Conservation (phyloP, 495 filamentous ascomycete species). For the Xylaria palmicola region DNA sequence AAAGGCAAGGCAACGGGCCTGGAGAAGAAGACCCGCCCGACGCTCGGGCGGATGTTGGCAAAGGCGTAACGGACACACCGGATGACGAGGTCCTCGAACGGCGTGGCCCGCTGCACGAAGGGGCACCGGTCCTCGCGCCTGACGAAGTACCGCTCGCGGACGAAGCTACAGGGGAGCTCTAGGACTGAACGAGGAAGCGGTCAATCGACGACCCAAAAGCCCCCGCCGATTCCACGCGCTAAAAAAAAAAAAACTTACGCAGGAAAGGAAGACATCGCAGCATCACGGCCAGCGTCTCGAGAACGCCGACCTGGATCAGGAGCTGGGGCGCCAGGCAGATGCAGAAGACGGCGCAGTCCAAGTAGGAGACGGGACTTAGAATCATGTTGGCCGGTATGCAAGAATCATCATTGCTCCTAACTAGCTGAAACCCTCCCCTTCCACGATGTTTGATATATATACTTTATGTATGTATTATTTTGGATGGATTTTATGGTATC, state of each 20-base stretch:
- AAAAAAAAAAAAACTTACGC: constrained; percentile 42
- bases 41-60: constrained; percentile 60
- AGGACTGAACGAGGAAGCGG: too few relatives aligned
- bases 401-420: background rate
- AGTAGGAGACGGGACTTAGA: constrained; percentile 63
- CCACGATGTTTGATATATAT: too few relatives aligned
- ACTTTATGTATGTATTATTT: too few relatives aligned
- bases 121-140: constrained; percentile 44
- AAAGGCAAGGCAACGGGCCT: constrained; percentile 69
- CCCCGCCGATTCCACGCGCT: background rate
- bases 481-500: too few relatives aligned
- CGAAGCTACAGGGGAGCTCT: constrained; percentile 54
- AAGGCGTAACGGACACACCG: constrained; percentile 76
- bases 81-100: constrained; percentile 72
- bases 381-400: constrained; percentile 39
- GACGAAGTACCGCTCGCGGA: constrained; percentile 57
- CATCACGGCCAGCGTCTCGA: constrained; percentile 54
- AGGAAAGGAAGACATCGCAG: constrained; percentile 67
- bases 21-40: constrained; percentile 75
- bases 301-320: constrained; percentile 57
- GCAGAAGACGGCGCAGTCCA: constrained; percentile 70
- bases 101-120: constrained; percentile 62
- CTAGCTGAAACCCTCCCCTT: background rate
- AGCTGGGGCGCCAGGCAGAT: constrained; percentile 64
- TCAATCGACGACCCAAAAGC: too few relatives aligned